Evolutionary conservation across 2,329 filamentous ascomycete genomes (phyloP).

Genomic region (Ampelomyces quisqualis): DNA sequence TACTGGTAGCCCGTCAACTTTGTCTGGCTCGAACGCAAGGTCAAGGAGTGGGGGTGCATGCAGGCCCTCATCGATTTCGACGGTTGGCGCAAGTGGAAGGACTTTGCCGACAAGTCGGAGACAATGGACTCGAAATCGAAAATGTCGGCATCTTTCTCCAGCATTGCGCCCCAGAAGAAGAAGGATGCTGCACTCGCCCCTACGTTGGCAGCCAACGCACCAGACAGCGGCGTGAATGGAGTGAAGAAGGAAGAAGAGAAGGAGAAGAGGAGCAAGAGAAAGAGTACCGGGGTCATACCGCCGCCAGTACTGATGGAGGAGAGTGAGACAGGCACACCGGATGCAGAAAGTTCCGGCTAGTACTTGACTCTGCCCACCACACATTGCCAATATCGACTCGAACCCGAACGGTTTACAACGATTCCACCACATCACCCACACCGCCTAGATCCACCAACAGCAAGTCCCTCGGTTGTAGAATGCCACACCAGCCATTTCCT

Average conservation of each 20-base stretch:
- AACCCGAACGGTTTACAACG: no score
- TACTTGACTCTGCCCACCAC: background rate
- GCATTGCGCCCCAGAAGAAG: conserved; percentile 28
- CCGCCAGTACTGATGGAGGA: conserved; percentile 31
- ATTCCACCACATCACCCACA: background rate
- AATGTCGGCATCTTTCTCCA: conserved; percentile 35
- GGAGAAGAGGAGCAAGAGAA: conserved; percentile 39
- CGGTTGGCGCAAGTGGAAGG: conserved; percentile 97
- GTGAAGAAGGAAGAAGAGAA: conserved; percentile 26
- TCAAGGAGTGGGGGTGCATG: conserved; percentile 99
- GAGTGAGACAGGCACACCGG: conserved; percentile 24
- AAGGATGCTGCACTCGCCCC: conserved; percentile 21
- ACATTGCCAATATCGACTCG: no score
- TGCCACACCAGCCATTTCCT: conserved; percentile 15
- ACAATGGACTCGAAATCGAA: conserved; percentile 39
- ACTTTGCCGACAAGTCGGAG: conserved; percentile 56
- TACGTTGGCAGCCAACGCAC: conserved; percentile 13
- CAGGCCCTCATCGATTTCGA: conserved; percentile 98
- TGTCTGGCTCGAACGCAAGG: conserved; percentile 94
- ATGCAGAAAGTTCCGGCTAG: conserved; percentile 12
- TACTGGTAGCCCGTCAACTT: conserved; percentile 82
- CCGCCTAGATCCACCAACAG: conserved; percentile 5
- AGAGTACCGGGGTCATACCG: conserved; percentile 32
- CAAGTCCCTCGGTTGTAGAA: conserved; percentile 23
- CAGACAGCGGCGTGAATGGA: conserved; percentile 25